phyloP scores from a whole-genome alignment of 306 rosid species.

The Glycine tomentella region DNA sequence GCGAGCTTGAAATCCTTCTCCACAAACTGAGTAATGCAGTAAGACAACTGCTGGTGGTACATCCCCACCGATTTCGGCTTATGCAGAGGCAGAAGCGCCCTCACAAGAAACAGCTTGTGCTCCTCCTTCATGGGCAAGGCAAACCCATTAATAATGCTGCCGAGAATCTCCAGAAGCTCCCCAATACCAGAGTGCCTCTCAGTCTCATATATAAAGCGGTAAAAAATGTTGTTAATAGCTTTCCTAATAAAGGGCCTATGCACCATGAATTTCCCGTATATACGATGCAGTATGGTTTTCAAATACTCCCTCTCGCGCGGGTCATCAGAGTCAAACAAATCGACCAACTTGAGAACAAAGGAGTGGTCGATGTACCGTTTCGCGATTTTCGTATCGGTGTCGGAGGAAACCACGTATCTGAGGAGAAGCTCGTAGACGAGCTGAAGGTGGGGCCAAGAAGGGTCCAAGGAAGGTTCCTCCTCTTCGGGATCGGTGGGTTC shows the following conservation, averaged over 20 bases:
- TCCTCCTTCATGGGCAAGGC: constrained; percentile 99
- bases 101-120: constrained; percentile 92
- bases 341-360: constrained; percentile 83
- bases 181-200: constrained; percentile 89
- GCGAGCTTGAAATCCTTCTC: constrained; percentile 98
- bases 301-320: constrained; percentile 96
- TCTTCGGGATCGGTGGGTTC: constrained; percentile 87
- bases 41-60: constrained; percentile 94
- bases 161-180: constrained; percentile 97
- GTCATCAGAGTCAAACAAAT: constrained; percentile 91
- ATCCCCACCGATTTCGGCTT: constrained; percentile 72
- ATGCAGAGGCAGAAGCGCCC: constrained; percentile 93
- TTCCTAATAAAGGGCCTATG: constrained; percentile 97
- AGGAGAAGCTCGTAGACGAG: constrained; percentile 89
- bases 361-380: constrained; percentile 94
- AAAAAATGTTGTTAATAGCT: constrained; percentile 92
- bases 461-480: constrained; percentile 85
- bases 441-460: constrained; percentile 95
- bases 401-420: constrained; percentile 90
- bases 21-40: constrained; percentile 93
- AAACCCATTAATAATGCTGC: constrained; percentile 96
- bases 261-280: constrained; percentile 98
- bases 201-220: constrained; percentile 88
- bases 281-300: constrained; percentile 93
- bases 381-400: constrained; percentile 90